These are phyloP conservation scores for Patellifolia procumbens DNA, from an alignment of 179 eudicot species.

Conservation along the genomic window DNA sequence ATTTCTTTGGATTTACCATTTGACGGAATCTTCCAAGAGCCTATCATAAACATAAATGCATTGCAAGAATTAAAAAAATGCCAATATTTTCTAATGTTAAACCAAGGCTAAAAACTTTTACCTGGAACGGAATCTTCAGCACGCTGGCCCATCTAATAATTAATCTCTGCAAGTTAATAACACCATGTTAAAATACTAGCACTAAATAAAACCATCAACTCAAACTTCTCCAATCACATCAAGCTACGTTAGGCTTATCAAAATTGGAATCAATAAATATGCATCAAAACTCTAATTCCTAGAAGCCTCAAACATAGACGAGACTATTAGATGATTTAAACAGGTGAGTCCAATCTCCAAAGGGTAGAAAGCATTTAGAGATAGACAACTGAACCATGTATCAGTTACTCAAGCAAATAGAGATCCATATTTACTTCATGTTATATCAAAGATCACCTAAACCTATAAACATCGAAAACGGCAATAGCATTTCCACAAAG, in stretches of 20 bases:
- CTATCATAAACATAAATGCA: constrained; percentile 30
- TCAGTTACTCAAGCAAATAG: neutral
- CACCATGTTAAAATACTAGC: constrained; percentile 2
- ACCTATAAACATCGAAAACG: neutral
- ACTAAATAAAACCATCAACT: neutral
- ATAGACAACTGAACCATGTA: neutral
- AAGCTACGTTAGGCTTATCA: neutral
- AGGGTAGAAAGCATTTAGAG: constrained; percentile 3
- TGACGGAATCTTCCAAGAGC: constrained; percentile 42
- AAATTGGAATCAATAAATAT: neutral
- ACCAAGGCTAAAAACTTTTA: constrained; percentile 20
- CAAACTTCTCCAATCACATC: constrained; percentile 1
- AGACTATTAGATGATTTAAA: neutral
- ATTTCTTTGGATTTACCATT: constrained; percentile 35
- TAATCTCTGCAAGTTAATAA: constrained; percentile 28
- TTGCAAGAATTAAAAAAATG: neutral
- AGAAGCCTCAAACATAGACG: neutral
- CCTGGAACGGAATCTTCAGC: constrained; percentile 42
- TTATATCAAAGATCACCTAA: constrained; percentile 3
- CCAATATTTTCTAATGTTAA: neutral
- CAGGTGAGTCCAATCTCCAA: neutral
- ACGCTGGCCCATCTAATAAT: constrained; percentile 43
- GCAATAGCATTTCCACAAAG: neutral
- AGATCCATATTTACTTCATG: neutral
- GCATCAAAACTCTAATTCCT: neutral